Percentiles rank a stretch among this genome's conserved stretches.
phyloP scores from a whole-genome alignment of 2,329 filamentous ascomycete species.

The Dactylellina parvicollis region DNA sequence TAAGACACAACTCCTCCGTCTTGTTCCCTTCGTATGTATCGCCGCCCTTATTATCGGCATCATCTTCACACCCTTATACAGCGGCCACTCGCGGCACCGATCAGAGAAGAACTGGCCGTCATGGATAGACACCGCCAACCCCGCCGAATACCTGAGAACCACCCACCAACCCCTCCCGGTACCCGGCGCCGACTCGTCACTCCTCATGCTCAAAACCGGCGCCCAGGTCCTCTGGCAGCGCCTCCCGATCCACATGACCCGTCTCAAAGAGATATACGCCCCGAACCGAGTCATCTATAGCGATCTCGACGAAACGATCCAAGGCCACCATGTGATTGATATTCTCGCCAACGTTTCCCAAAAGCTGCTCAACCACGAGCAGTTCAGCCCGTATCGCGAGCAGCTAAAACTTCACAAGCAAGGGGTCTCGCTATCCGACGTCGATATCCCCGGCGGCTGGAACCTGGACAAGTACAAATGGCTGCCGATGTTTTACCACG shows the following conservation, averaged over 20 bases:
- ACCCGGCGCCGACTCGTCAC: slow-evolving; percentile 61
- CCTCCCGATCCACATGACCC: slow-evolving; percentile 68
- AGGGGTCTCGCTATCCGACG: slow-evolving; percentile 46
- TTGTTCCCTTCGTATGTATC: slow-evolving; percentile 9
- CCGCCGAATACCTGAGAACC: slow-evolving; percentile 39
- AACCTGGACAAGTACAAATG: slow-evolving; percentile 72
- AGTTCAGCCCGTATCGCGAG: slow-evolving; percentile 64
- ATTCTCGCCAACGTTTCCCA: slow-evolving; percentile 59
- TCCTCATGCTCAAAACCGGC: slow-evolving; percentile 69
- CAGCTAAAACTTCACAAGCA: slow-evolving; percentile 59
- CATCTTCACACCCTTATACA: slow-evolving; percentile 28
- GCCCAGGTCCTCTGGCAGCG: slow-evolving; percentile 67
- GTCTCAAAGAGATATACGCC: slow-evolving; percentile 65
- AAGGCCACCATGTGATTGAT: slow-evolving; percentile 59
- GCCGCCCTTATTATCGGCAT: slow-evolving; percentile 4
- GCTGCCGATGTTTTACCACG: slow-evolving; percentile 69
- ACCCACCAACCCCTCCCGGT: slow-evolving; percentile 23
- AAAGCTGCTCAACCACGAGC: slow-evolving; percentile 63
- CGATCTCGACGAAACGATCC: slow-evolving; percentile 65
- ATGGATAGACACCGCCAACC: slow-evolving; percentile 36
- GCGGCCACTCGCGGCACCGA: background rate
- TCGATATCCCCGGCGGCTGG: slow-evolving; percentile 64
- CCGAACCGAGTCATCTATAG: slow-evolving; percentile 69
- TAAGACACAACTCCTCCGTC: slow-evolving; percentile 26
- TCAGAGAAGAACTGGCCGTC: slow-evolving; percentile 19